Evolutionary conservation across 2,329 filamentous ascomycete genomes (phyloP).

Genomic region (Paecilomyces sp.): DNA sequence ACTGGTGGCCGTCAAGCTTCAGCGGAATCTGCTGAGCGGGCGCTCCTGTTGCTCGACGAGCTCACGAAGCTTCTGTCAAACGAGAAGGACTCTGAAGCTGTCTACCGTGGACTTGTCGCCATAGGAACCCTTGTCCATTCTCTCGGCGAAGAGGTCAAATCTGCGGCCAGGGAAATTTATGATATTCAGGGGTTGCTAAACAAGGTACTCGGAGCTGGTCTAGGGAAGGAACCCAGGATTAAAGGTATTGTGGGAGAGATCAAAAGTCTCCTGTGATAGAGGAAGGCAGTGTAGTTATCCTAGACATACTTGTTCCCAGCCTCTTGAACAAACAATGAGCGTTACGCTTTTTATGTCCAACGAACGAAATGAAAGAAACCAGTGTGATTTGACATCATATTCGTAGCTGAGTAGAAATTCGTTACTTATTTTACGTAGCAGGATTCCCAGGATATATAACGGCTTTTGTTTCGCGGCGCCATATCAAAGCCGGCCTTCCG

Average conservation of each 20-base stretch:
- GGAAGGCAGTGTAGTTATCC: not conserved
- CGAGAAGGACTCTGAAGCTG: conserved; percentile 70
- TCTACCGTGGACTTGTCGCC: conserved; percentile 76
- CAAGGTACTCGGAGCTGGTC: conserved; percentile 39
- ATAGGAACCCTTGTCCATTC: conserved; percentile 65
- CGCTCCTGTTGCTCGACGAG: conserved; percentile 52
- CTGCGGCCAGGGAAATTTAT: conserved; percentile 52
- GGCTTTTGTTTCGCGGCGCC: too few species aligned
- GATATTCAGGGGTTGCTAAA: conserved; percentile 43
- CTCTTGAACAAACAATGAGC: not conserved
- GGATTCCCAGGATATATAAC: not conserved
- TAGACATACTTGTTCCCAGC: not conserved
- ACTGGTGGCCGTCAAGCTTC: conserved; percentile 31
- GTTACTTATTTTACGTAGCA: not conserved
- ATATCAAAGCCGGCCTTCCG: conserved; percentile 25
- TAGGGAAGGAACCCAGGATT: conserved; percentile 53
- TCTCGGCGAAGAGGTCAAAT: conserved; percentile 53
- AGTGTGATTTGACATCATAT: not conserved
- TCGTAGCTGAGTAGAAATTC: not conserved
- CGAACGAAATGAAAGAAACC: not conserved
- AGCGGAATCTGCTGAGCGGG: conserved; percentile 39
- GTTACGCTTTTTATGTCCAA: not conserved
- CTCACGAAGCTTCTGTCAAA: conserved; percentile 56
- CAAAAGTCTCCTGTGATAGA: conserved; percentile 29
- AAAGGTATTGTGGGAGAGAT: conserved; percentile 56